Evolutionary conservation across 2,329 filamentous ascomycete genomes (phyloP).

Genomic region (Talaromyces sp.): DNA sequence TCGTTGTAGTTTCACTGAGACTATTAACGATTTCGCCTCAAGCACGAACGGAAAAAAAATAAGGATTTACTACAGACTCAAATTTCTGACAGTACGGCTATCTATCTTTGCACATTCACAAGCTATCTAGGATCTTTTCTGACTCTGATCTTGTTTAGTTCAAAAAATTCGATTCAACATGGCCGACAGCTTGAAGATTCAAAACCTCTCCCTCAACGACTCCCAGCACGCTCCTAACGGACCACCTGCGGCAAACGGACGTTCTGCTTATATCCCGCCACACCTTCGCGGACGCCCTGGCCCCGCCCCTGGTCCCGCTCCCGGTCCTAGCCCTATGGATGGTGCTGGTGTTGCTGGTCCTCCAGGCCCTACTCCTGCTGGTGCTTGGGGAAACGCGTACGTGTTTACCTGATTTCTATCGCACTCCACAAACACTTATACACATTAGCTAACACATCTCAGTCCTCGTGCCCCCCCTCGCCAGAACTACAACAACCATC

Average conservation of each 20-base stretch:
- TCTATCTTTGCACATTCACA: not conserved
- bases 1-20: constrained; percentile 8
- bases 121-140: not conserved
- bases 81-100: not conserved
- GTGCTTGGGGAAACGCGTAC: constrained; percentile 33
- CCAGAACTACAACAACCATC: constrained; percentile 56
- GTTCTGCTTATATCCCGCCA: constrained; percentile 64
- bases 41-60: not conserved
- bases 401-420: not conserved
- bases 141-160: not conserved
- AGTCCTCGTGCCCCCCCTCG: constrained; percentile 31
- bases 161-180: constrained; percentile 21
- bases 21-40: constrained; percentile 5
- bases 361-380: constrained; percentile 26
- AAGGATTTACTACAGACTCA: not conserved
- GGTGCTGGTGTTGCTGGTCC: constrained; percentile 18
- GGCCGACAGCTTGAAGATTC: constrained; percentile 42
- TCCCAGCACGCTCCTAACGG: constrained; percentile 55
- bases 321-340: constrained; percentile 3
- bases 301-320: constrained; percentile 18
- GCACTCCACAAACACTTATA: not conserved
- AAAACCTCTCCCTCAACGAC: constrained; percentile 53
- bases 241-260: constrained; percentile 36
- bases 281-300: constrained; percentile 52
- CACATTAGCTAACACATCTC: constrained; percentile 14